These are phyloP conservation scores for Trichoderma koningii DNA, from an alignment of 2,329 filamentous ascomycete species.

Conservation along the genomic window DNA sequence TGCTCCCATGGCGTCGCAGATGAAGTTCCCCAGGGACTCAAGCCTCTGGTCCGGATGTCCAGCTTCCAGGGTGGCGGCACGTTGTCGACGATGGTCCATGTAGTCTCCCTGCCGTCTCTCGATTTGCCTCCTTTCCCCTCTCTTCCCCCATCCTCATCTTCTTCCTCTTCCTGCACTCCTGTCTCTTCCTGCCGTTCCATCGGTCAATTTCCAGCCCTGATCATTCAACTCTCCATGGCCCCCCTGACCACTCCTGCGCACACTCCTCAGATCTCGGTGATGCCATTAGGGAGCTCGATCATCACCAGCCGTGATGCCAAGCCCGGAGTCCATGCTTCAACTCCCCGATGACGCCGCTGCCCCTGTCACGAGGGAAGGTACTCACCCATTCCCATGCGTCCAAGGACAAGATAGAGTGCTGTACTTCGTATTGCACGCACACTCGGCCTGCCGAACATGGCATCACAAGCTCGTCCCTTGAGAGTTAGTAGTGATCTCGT, in stretches of 20 bases:
- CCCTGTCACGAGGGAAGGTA: conserved; percentile 11
- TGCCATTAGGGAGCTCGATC: conserved; percentile 12
- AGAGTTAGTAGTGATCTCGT: not conserved
- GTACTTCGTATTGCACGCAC: conserved; percentile 3
- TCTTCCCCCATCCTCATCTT: too few species aligned
- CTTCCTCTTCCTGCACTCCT: too few species aligned
- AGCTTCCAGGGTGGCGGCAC: not conserved
- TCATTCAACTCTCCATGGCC: too few species aligned
- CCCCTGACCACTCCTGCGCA: not conserved
- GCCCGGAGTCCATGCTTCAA: conserved; percentile 18
- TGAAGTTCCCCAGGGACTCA: not conserved
- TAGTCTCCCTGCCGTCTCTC: too few species aligned
- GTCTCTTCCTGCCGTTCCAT: too few species aligned
- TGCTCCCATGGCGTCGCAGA: not conserved
- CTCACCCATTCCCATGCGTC: too few species aligned
- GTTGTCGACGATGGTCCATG: too few species aligned
- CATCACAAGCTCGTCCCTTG: conserved; percentile 8
- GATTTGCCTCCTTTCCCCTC: too few species aligned
- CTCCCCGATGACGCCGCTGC: conserved; percentile 20
- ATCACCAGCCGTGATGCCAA: conserved; percentile 10
- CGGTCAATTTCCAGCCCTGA: too few species aligned
- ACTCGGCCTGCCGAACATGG: conserved; percentile 1
- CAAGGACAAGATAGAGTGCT: not conserved
- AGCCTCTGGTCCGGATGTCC: not conserved
- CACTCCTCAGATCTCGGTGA: conserved; percentile 13